A percentile compares a stretch with the other conserved stretches of the same genome.
Evolutionary conservation across 2,329 filamentous ascomycete genomes (phyloP).

Genomic region (Zymoseptoria ardabiliae): DNA sequence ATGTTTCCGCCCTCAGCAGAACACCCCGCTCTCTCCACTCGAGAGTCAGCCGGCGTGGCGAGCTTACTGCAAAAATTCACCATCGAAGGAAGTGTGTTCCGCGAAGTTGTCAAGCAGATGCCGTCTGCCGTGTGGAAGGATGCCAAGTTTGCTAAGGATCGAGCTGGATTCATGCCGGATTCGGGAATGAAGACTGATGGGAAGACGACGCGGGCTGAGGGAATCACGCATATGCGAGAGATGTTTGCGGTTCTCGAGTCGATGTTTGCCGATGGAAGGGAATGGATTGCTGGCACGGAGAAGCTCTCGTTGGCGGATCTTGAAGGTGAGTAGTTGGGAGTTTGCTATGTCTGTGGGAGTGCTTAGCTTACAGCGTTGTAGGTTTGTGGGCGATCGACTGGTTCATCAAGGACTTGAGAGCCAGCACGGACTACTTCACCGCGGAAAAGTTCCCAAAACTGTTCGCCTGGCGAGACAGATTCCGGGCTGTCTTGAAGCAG

Average conservation of each 20-base stretch:
- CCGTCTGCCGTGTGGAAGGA: slow-evolving; percentile 52
- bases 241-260: slow-evolving; percentile 54
- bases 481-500: slow-evolving; percentile 42
- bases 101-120: slow-evolving; percentile 47
- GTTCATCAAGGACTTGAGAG: slow-evolving; percentile 45
- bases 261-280: slow-evolving; percentile 57
- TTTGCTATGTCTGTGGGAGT: background rate
- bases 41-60: slow-evolving; percentile 38
- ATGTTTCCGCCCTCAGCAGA: slow-evolving; percentile 38
- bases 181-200: slow-evolving; percentile 36
- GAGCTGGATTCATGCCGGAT: slow-evolving; percentile 40
- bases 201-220: slow-evolving; percentile 45
- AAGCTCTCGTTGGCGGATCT: slow-evolving; percentile 57
- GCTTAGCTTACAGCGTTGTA: slow-evolving; percentile 20
- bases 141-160: slow-evolving; percentile 53
- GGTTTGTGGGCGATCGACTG: slow-evolving; percentile 52
- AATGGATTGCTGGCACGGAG: slow-evolving; percentile 53
- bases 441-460: slow-evolving; percentile 49
- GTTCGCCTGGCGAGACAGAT: slow-evolving; percentile 59
- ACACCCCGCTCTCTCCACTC: slow-evolving; percentile 30
- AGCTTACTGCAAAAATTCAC: slow-evolving; percentile 51
- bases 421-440: slow-evolving; percentile 49
- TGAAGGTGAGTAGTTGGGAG: slow-evolving; percentile 35
- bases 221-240: slow-evolving; percentile 47
- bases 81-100: slow-evolving; percentile 53